Conservation (phyloP, 2,329 filamentous ascomycete species). For the Epichloe sp. region DNA sequence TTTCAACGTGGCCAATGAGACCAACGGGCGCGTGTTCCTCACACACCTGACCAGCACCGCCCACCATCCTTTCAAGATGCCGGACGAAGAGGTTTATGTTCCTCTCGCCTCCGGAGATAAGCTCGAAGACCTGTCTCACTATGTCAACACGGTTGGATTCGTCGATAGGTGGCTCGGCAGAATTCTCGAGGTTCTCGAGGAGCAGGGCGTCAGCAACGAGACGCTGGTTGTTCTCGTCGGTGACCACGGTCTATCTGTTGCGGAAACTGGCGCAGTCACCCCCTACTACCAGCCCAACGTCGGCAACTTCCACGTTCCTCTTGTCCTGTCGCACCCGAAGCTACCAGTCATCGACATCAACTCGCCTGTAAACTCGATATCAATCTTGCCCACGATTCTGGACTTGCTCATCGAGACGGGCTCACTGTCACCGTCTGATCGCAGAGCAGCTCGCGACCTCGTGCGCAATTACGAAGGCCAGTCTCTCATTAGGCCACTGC, state of each 20-base stretch:
- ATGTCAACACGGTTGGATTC: slow-evolving; percentile 20
- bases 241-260: slow-evolving; percentile 20
- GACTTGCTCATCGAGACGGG: slow-evolving; percentile 21
- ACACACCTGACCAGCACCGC: slow-evolving; percentile 24
- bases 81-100: slow-evolving; percentile 15
- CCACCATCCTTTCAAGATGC: slow-evolving; percentile 21
- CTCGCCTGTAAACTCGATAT: slow-evolving; percentile 19
- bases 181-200: slow-evolving; percentile 18
- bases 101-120: slow-evolving; percentile 14
- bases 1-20: slow-evolving; percentile 16
- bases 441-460: slow-evolving; percentile 16
- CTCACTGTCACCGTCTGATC: slow-evolving; percentile 16
- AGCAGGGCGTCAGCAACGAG: slow-evolving; percentile 18
- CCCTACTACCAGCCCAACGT: slow-evolving; percentile 22
- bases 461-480: slow-evolving; percentile 23
- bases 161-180: slow-evolving; percentile 20
- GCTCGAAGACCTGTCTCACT: slow-evolving; percentile 18
- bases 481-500: slow-evolving; percentile 20
- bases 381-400: slow-evolving; percentile 21
- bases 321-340: slow-evolving; percentile 21
- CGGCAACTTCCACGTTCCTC: slow-evolving; percentile 21
- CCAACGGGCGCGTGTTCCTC: slow-evolving; percentile 20
- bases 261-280: slow-evolving; percentile 19
- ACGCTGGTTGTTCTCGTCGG: slow-evolving; percentile 20
- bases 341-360: slow-evolving; percentile 20